These are phyloP conservation scores for Nitzschia sp. DNA, from an alignment of 108 stramenopile genomes.

Conservation along the genomic window DNA sequence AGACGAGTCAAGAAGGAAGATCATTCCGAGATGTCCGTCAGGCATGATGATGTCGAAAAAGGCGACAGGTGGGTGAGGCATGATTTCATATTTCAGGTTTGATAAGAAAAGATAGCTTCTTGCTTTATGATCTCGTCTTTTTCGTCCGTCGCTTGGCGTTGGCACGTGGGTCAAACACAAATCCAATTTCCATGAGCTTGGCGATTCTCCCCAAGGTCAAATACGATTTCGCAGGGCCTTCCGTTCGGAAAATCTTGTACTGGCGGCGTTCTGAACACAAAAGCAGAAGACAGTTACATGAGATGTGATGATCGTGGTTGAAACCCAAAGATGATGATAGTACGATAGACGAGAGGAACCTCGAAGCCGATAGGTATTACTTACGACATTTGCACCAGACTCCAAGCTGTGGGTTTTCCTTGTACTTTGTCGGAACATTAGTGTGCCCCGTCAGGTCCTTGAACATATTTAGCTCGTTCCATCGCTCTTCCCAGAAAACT, in stretches of 20 bases:
- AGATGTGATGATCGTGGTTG: neutral
- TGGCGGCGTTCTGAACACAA: constrained; percentile 4
- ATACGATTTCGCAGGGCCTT: neutral
- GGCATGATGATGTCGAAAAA: too few relatives aligned
- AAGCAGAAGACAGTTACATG: too few relatives aligned
- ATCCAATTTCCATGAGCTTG: neutral
- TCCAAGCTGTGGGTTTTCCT: constrained; percentile 23
- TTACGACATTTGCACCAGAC: constrained; percentile 31
- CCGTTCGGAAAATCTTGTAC: neutral
- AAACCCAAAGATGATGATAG: neutral
- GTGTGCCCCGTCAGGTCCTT: constrained; percentile 21
- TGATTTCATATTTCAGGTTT: too few relatives aligned
- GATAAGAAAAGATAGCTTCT: too few relatives aligned
- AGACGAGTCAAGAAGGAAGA: too few relatives aligned
- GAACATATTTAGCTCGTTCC: constrained; percentile 22
- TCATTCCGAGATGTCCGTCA: too few relatives aligned
- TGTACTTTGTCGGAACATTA: constrained; percentile 27
- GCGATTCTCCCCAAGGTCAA: constrained; percentile 3
- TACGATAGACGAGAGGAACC: neutral
- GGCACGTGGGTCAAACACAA: constrained; percentile 4
- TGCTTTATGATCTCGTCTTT: too few relatives aligned
- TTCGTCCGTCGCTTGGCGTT: neutral
- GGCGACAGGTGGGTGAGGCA: too few relatives aligned
- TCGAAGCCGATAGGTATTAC: neutral
- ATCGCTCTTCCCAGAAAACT: constrained; percentile 16